Evolutionary conservation across 1,284 basidiomycete genomes (phyloP).

Genomic region (Termitomyces sp.): DNA sequence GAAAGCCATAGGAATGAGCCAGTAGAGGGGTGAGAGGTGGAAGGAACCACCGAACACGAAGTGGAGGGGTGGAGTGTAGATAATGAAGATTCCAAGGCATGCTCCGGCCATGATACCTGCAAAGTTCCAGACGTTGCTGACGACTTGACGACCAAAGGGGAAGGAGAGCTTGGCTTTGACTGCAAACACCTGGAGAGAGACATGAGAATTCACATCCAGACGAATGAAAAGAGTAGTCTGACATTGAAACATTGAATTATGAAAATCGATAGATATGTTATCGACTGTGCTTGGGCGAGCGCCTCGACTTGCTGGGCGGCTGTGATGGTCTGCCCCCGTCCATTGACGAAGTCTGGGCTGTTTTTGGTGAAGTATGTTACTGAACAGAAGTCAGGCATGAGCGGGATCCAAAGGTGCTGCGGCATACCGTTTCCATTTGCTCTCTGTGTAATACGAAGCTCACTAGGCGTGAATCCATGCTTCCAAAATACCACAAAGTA

Average conservation of each 20-base stretch:
- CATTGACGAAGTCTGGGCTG: slow-evolving; percentile 54
- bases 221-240: slow-evolving; percentile 14
- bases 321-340: slow-evolving; percentile 41
- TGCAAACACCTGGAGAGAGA: slow-evolving; percentile 47
- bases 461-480: slow-evolving; percentile 55
- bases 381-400: not conserved
- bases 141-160: slow-evolving; percentile 54
- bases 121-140: slow-evolving; percentile 64
- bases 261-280: slow-evolving; percentile 64
- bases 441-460: slow-evolving; percentile 49
- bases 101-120: slow-evolving; percentile 59
- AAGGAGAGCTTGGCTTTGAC: slow-evolving; percentile 61
- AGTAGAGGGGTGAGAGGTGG: slow-evolving; percentile 58
- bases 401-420: not conserved
- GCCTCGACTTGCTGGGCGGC: slow-evolving; percentile 53
- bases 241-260: slow-evolving; percentile 70
- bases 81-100: slow-evolving; percentile 59
- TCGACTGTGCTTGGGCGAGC: slow-evolving; percentile 56
- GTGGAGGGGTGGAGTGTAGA: slow-evolving; percentile 65
- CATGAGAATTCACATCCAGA: not conserved
- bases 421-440: slow-evolving; percentile 33
- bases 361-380: slow-evolving; percentile 43
- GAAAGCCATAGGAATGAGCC: slow-evolving; percentile 62
- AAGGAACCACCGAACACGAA: slow-evolving; percentile 61
- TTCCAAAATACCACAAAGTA: slow-evolving; percentile 67